A percentile compares a stretch with the other conserved stretches of the same genome.
phyloP scores from a whole-genome alignment of 805 yeast genomes.

The Wickerhamomyces kurtzmanii region DNA sequence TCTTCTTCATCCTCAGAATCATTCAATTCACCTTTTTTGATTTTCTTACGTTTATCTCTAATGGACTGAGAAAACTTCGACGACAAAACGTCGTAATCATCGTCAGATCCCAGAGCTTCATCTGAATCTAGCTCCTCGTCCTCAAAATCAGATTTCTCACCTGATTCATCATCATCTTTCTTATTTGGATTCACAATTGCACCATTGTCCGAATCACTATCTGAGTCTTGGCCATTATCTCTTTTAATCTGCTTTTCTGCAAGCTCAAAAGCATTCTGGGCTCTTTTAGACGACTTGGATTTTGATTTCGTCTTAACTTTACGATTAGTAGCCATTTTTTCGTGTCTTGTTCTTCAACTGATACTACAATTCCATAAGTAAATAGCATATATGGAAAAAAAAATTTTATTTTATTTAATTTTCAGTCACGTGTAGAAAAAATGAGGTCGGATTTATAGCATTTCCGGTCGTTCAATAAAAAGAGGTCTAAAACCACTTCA shows the following conservation, averaged over 20 bases:
- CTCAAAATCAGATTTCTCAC: slow-evolving; percentile 27
- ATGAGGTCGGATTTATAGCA: too few species aligned
- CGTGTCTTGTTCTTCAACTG: too few species aligned
- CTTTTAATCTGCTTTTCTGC: slow-evolving; percentile 30
- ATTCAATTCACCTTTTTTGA: slow-evolving; percentile 21
- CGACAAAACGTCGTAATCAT: slow-evolving; percentile 53
- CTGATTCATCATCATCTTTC: slow-evolving; percentile 15
- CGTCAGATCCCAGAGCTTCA: slow-evolving; percentile 81
- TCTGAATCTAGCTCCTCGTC: slow-evolving; percentile 77
- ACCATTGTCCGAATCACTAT: slow-evolving; percentile 21
- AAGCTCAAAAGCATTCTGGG: slow-evolving; percentile 40
- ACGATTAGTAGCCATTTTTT: slow-evolving; percentile 21
- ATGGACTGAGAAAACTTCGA: slow-evolving; percentile 62
- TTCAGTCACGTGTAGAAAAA: too few species aligned
- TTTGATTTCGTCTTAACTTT: slow-evolving; percentile 17
- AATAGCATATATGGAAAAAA: too few species aligned
- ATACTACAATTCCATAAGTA: too few species aligned
- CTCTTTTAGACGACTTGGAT: slow-evolving; percentile 24
- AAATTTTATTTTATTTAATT: too few species aligned
- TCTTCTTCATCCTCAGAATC: slow-evolving; percentile 34
- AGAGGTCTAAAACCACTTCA: too few species aligned
- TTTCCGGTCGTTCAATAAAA: too few species aligned
- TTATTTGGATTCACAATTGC: slow-evolving; percentile 27
- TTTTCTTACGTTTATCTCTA: slow-evolving; percentile 40
- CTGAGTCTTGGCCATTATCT: slow-evolving; percentile 21